Base-by-base conservation (phyloP, 148 eudicot genomes). In the Nepenthes gracilis region DNA sequence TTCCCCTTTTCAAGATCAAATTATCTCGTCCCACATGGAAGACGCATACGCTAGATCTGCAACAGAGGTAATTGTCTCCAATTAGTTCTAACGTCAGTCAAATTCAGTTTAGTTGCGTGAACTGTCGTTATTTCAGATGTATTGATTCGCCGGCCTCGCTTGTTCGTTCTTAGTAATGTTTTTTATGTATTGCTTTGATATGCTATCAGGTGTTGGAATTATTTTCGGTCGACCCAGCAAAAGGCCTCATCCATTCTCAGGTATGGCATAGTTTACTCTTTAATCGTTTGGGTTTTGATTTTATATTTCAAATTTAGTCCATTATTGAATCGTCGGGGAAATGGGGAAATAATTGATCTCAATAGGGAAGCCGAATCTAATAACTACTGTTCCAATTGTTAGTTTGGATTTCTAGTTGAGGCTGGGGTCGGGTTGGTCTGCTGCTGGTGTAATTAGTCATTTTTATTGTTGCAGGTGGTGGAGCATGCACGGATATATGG, bases 1-100 rank as follows among this genome's bases (percentile, higher is more conserved):
- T 52, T 52, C 32, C 23, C 6, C 1, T 32, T 52, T 32, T n/a
- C 55, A 32, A 5, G 32, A 52, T 52, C 55, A 52, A 52, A 6
- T 52, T 13, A 52, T 6, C 1, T 14, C 32, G 55, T 52, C 55
- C 55, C 2, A n/a, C 32, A 91, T 91, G 97, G 96, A 91, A 64
- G 93, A 91, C 73, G 97, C 97, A 5, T 88, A 74, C 53, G 84
- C 96, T 54, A 82, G 93, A 91, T 85, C 97, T 59, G 80, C 70
- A 9, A 33, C 76, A 9, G 96, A 91, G 93, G 97, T 88, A 69
- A 62, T 36, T 8, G 33, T 54, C 14, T 4, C 8, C 23, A 40
- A 40, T 40, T 40, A 40, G 45, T 40, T 40, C 4, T 40, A 40
- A 40, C 8, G 0, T 40, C 4, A 40, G 45, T 40, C 45, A 3